Evolutionary conservation across 1,284 basidiomycete species (phyloP), one percentile per base, ranked within the genome.

Genomic region (Albatrellus sp.): DNA sequence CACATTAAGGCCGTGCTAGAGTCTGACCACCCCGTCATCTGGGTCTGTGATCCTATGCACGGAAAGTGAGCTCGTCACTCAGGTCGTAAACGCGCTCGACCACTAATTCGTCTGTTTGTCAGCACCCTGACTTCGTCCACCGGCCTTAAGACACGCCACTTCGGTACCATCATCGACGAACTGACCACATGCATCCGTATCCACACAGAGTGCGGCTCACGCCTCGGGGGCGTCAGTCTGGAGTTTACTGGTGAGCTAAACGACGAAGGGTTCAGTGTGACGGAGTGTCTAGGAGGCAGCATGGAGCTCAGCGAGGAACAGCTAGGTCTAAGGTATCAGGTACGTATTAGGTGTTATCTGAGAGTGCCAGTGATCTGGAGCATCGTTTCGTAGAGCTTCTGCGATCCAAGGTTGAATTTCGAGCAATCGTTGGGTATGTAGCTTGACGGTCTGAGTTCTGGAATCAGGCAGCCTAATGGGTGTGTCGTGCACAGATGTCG

Each of bases 11-110:
- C 82, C 1, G 90, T 98, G 12, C 79, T 86, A 56, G 56, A 64
- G 44, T 87, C 89, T 1, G 75, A 75, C 1, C 92, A 98, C 59
- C 81, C 85, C 3, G 90, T 97, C 2, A 80, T 86, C 20, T 96
- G 92, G 86, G 77, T 94, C 44, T 96, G 90, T 57, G 94, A 98
- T 64, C 92, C 94, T 1, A 98, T 98, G 94, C 90, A 94, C 55
- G 90, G 90, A 66, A 92, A 92, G 86, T 87, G 55, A 51, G 17
- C 14, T 16, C 17, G n/a, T 39, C 4, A 24, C 45, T 37, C 40
- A 17, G 19, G 34, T 30, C 11, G 5, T 17, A 42, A 28, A 33
- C 34, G 28, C 31, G 9, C 8, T 2, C 39, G n/a, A n/a, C 36
- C 14, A 12, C 41, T 28, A 30, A 38, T 43, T 48, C 34, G 19